Evolutionary conservation across 2,329 filamentous ascomycete genomes (phyloP).

Genomic region (Epichloe elymi): DNA sequence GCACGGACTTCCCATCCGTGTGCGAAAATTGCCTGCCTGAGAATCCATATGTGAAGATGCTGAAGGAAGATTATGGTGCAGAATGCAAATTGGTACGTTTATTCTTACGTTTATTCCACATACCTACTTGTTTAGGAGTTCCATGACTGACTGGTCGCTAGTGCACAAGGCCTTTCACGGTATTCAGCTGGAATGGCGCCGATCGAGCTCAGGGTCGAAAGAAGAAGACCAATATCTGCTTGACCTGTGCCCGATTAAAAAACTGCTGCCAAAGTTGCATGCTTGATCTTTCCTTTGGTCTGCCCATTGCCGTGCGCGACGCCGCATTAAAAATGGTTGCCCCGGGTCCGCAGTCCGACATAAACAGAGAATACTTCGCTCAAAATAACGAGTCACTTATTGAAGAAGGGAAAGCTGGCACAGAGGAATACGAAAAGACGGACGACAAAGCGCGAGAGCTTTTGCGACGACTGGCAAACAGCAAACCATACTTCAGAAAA

Average conservation of each 20-base stretch:
- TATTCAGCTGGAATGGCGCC: constrained; percentile 83
- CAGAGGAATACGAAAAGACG: constrained; percentile 91
- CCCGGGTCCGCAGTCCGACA: constrained; percentile 77
- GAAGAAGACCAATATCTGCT: constrained; percentile 87
- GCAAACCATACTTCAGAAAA: constrained; percentile 91
- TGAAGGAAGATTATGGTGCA: constrained; percentile 90
- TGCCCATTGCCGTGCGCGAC: constrained; percentile 90
- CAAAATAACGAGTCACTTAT: constrained; percentile 95
- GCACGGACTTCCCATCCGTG: constrained; percentile 77
- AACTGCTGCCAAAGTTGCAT: constrained; percentile 99
- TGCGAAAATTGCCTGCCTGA: constrained; percentile 90
- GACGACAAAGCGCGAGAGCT: constrained; percentile 93
- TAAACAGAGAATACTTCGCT: constrained; percentile 95
- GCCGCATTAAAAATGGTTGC: constrained; percentile 96
- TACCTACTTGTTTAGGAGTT: neutral
- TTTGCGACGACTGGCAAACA: constrained; percentile 70
- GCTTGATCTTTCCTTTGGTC: constrained; percentile 89
- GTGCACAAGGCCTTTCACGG: constrained; percentile 89
- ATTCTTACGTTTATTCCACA: constrained; percentile 12
- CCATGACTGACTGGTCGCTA: constrained; percentile 9
- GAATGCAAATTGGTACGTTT: constrained; percentile 55
- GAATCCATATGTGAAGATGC: constrained; percentile 97
- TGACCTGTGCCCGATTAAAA: constrained; percentile 96
- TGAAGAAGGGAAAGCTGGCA: constrained; percentile 72
- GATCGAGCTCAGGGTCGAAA: constrained; percentile 78